Evolutionary conservation across 345 rosid genomes (phyloP).

Genomic region (Eutrema heterophyllum): DNA sequence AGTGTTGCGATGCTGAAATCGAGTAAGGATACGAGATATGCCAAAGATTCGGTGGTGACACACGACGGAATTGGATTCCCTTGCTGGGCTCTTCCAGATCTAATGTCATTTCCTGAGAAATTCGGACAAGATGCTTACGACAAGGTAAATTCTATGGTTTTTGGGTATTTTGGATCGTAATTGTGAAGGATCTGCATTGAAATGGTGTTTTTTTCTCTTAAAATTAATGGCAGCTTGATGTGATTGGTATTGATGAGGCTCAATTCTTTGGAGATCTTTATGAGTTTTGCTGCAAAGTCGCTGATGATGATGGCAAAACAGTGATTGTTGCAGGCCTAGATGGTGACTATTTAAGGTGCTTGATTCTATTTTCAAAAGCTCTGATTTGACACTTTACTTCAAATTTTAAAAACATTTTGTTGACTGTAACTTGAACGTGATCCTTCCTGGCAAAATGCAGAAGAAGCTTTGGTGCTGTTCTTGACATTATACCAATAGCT

Average conservation of each 20-base stretch:
- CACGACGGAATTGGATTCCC: constrained; percentile 83
- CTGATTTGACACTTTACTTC: background rate
- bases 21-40: constrained; percentile 72
- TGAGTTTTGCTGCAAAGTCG: constrained; percentile 84
- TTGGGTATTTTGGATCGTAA: background rate
- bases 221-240: constrained; percentile 56
- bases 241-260: constrained; percentile 92
- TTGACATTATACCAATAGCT: constrained; percentile 77
- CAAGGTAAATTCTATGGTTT: constrained; percentile 36
- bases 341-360: constrained; percentile 84
- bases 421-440: background rate
- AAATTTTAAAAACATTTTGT: background rate
- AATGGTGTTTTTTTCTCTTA: background rate
- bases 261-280: constrained; percentile 92
- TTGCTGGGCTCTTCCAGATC: constrained; percentile 77
- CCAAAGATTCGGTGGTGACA: constrained; percentile 65
- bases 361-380: background rate
- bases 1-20: constrained; percentile 77
- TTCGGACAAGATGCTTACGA: constrained; percentile 60
- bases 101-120: constrained; percentile 45
- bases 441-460: constrained; percentile 29
- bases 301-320: constrained; percentile 73
- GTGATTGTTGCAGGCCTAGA: constrained; percentile 79
- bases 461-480: constrained; percentile 81
- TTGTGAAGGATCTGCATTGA: background rate